Conservation (phyloP, 805 yeast species). For the Komagataella populi region DNA sequence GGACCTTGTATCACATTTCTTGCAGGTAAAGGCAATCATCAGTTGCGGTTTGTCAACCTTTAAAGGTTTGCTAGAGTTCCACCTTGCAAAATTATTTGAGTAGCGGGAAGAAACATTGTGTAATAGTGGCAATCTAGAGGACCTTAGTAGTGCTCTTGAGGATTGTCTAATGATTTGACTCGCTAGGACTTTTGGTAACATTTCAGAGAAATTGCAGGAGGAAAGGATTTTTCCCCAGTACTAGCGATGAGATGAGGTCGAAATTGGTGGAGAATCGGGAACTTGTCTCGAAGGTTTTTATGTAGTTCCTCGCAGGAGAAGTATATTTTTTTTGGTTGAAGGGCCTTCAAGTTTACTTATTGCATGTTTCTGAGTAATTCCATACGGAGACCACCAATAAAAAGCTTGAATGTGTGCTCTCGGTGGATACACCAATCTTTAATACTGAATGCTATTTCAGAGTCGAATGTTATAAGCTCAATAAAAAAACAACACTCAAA, state of each 20-base stretch:
- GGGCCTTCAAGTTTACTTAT: background rate
- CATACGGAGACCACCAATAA: background rate
- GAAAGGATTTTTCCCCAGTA: background rate
- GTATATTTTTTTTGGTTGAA: background rate
- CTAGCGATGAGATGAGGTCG: background rate
- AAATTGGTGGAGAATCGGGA: background rate
- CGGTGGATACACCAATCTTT: background rate
- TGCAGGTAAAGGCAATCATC: constrained; percentile 88
- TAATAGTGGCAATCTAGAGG: background rate
- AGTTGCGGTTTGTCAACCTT: constrained; percentile 42
- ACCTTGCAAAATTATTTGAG: background rate
- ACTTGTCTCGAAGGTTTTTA: background rate
- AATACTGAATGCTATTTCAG: background rate
- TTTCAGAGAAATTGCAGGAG: background rate
- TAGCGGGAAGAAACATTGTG: background rate
- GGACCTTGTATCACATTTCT: constrained; percentile 71
- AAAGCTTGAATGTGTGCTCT: background rate
- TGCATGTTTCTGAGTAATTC: background rate
- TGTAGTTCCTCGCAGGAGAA: background rate
- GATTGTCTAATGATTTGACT: background rate
- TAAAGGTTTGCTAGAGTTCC: background rate
- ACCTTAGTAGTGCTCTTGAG: background rate
- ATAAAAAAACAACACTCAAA: no score
- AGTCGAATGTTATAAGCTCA: background rate
- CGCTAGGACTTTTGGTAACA: background rate